These are phyloP conservation scores for Aureobasidium sp. DNA, from an alignment of 2,329 filamentous ascomycete species.

Conservation along the genomic window DNA sequence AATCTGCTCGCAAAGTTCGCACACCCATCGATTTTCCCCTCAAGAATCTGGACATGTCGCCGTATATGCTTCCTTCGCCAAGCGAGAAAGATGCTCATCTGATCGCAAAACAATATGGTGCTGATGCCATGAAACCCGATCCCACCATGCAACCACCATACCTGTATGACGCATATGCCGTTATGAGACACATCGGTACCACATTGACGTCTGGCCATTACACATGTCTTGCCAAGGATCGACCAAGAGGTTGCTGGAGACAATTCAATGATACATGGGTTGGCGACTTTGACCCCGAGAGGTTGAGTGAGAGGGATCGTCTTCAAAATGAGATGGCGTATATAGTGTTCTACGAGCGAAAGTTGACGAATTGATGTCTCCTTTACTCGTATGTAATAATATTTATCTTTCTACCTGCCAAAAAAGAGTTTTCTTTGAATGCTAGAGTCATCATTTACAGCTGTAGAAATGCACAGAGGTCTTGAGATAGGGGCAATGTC, in stretches of 20 bases:
- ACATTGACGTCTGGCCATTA: slow-evolving; percentile 71
- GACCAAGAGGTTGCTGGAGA: slow-evolving; percentile 48
- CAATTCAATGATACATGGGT: slow-evolving; percentile 52
- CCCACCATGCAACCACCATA: slow-evolving; percentile 49
- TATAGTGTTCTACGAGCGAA: slow-evolving; percentile 55
- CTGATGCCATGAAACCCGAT: slow-evolving; percentile 30
- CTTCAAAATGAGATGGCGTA: slow-evolving; percentile 57
- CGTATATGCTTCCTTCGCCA: slow-evolving; percentile 48
- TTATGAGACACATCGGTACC: slow-evolving; percentile 66
- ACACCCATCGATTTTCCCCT: slow-evolving; percentile 70
- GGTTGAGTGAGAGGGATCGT: slow-evolving; percentile 38
- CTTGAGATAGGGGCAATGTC: not conserved
- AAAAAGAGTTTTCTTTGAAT: too few species aligned
- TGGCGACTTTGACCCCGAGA: slow-evolving; percentile 49
- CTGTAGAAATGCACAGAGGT: not conserved
- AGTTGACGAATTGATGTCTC: slow-evolving; percentile 5
- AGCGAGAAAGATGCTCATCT: slow-evolving; percentile 23
- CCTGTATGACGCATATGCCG: slow-evolving; percentile 76
- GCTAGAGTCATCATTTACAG: too few species aligned
- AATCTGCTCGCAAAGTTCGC: slow-evolving; percentile 57
- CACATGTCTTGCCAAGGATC: slow-evolving; percentile 50
- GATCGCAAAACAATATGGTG: slow-evolving; percentile 24
- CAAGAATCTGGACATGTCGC: slow-evolving; percentile 55
- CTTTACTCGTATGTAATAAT: too few species aligned
- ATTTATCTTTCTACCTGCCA: too few species aligned